These are phyloP conservation scores for Phaeosphaeria sp. DNA, from an alignment of 2,329 filamentous ascomycete species.

Conservation along the genomic window DNA sequence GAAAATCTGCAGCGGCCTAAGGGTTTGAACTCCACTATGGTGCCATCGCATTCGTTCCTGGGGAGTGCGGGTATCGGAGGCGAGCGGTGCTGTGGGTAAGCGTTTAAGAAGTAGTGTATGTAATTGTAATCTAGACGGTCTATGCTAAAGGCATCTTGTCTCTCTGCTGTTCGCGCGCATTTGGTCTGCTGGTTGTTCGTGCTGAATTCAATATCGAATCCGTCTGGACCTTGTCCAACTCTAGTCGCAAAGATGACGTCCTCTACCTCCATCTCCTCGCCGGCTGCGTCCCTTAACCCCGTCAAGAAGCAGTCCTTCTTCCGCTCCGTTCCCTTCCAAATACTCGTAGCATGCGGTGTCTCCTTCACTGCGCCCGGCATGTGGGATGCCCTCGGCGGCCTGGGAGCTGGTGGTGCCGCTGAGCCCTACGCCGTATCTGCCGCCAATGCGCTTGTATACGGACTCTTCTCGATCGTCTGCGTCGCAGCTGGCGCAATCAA, in stretches of 20 bases:
- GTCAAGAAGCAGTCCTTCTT: slow-evolving; percentile 30
- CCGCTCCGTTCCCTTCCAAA: slow-evolving; percentile 43
- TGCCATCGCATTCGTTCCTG: not conserved
- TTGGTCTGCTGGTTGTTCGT: too few relatives aligned
- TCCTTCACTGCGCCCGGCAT: slow-evolving; percentile 45
- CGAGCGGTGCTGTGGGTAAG: not conserved
- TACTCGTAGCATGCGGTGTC: slow-evolving; percentile 42
- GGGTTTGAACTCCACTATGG: not conserved
- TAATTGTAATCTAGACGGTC: too few relatives aligned
- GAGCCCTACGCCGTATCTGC: slow-evolving; percentile 43
- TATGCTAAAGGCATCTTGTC: too few relatives aligned
- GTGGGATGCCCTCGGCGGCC: slow-evolving; percentile 44
- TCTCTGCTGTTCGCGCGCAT: too few relatives aligned
- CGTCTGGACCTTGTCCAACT: too few relatives aligned
- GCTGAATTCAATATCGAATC: too few relatives aligned
- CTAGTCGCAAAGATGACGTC: not conserved
- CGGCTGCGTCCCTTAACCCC: slow-evolving; percentile 5
- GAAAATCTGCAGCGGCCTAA: not conserved
- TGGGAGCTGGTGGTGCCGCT: slow-evolving; percentile 43
- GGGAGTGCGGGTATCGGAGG: not conserved
- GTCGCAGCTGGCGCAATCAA: slow-evolving; percentile 46
- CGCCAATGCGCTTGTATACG: slow-evolving; percentile 43
- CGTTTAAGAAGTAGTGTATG: not conserved
- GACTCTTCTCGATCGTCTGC: slow-evolving; percentile 41
- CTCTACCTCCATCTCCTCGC: not conserved